Base-by-base conservation (phyloP, 805 yeast species). In the Clavispora vitiphila region DNA sequence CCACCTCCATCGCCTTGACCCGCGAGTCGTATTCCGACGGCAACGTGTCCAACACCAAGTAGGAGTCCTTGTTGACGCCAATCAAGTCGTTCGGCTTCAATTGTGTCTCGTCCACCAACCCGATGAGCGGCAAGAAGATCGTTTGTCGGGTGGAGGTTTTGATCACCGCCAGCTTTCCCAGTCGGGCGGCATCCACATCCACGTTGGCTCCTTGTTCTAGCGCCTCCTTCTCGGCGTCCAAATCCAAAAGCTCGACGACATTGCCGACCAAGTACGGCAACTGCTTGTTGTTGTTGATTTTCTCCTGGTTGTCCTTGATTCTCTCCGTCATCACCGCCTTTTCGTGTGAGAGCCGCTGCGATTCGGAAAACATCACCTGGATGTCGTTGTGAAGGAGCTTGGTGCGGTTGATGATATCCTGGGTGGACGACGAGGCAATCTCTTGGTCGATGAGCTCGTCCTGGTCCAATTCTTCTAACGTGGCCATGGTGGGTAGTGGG, bases 1-100 rank as follows among this genome's bases (percentile, higher is more conserved):
- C 99, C 39, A 93, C 99, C 65, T 93, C 99, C 99, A 93, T 87
- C 10, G 98, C 98, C 69, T 93, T 93, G 39, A 93, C 99, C 56
- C 99, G 78, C 41, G 95, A 85, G 64, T 93, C 99, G 61, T 93
- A 93, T 66, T 93, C 99, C 2, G 96, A 89, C 9, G 99, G 99
- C 51, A 93, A 73, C 7, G 95, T 89, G 66, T 93, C 99, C 54
- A 93, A 74, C 40, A 93, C 85, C 52, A 93, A 75, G 60, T 90
- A 93, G 7, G 96, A 86, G 62, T 93, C 99, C 67, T 93, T 93
- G 65, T 93, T 93, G 41, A 93, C 99, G 56, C 99, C 99, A 45
- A 93, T 95, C 54, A 93, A 73, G 60, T 93, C 99, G 53, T 95
- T 95, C n/a, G 99, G 99, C 64, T 86, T 91, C 53, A 93, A 75